A percentile compares a stretch with the other conserved stretches of the same genome.
These are phyloP conservation scores for Suillus plorans DNA, from an alignment of 768 basidiomycete species.

Conservation along the genomic window DNA sequence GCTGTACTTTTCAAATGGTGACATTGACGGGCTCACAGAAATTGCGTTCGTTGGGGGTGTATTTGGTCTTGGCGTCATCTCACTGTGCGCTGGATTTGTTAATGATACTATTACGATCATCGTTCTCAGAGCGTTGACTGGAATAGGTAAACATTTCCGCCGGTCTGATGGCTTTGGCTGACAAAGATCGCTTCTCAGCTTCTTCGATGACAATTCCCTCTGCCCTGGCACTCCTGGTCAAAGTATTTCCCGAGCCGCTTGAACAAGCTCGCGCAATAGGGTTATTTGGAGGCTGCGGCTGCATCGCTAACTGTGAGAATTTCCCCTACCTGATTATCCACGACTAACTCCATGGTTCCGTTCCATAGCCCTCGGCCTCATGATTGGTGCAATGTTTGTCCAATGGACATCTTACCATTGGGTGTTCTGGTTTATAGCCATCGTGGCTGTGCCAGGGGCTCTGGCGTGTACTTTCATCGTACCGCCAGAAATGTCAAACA, in stretches of 20 bases:
- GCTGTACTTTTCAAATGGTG: not conserved
- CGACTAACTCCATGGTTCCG: not conserved
- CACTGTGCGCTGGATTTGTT: conserved; percentile 46
- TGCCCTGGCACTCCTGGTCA: conserved; percentile 48
- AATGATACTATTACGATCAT: conserved; percentile 46
- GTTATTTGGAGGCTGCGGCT: conserved; percentile 46
- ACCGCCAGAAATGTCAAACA: conserved; percentile 22
- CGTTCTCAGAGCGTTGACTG: conserved; percentile 51
- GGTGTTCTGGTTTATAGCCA: conserved; percentile 52
- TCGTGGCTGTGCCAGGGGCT: conserved; percentile 36
- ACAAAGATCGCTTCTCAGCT: conserved; percentile 25
- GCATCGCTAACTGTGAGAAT: conserved; percentile 41
- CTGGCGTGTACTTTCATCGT: conserved; percentile 33
- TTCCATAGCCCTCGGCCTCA: conserved; percentile 38
- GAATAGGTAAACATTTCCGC: conserved; percentile 35
- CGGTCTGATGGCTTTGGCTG: not conserved
- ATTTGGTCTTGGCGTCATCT: conserved; percentile 39
- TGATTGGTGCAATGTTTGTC: conserved; percentile 46
- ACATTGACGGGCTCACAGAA: conserved; percentile 24
- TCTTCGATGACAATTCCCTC: conserved; percentile 53
- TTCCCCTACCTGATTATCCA: not conserved
- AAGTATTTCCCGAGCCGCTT: conserved; percentile 45
- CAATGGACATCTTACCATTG: conserved; percentile 43
- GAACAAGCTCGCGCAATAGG: conserved; percentile 50
- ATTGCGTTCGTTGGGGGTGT: conserved; percentile 43